Evolutionary conservation across 2,329 filamentous ascomycete species (phyloP).

Genomic region (Calonectria pseudoturangicola): DNA sequence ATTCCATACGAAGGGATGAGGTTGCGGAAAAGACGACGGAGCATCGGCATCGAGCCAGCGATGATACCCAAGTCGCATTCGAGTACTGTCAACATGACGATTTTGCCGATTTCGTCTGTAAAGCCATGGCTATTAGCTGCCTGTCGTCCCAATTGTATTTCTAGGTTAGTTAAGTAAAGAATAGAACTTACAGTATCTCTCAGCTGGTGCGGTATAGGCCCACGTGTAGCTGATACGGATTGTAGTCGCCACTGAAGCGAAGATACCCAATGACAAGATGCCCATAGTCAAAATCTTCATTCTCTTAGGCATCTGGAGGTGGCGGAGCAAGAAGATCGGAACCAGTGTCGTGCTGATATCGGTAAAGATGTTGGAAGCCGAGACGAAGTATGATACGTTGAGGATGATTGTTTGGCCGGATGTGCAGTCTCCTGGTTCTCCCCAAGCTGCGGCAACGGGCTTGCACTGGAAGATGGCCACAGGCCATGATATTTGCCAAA

Average conservation of each 20-base stretch:
- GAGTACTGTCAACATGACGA: constrained; percentile 51
- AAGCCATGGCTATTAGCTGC: not conserved
- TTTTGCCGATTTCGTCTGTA: constrained; percentile 47
- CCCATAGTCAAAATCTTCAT: constrained; percentile 43
- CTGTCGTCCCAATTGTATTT: not conserved
- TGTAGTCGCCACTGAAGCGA: constrained; percentile 46
- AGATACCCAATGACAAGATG: constrained; percentile 40
- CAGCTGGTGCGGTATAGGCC: constrained; percentile 40
- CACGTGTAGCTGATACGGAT: constrained; percentile 47
- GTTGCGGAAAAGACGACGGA: constrained; percentile 47
- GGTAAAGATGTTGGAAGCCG: constrained; percentile 44
- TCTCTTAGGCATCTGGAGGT: constrained; percentile 42
- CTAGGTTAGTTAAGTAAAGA: not conserved
- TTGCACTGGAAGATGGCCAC: constrained; percentile 51
- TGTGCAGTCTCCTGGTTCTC: constrained; percentile 41
- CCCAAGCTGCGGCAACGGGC: constrained; percentile 46
- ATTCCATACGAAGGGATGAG: constrained; percentile 38
- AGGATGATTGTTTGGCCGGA: constrained; percentile 43
- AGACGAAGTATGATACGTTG: constrained; percentile 44
- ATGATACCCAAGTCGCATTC: constrained; percentile 53
- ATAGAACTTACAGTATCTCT: constrained; percentile 33
- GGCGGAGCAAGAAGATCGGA: constrained; percentile 41
- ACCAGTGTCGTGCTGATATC: constrained; percentile 42
- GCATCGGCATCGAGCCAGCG: constrained; percentile 52
- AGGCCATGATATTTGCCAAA: constrained; percentile 47